These are phyloP conservation scores for Tuber brumale DNA, from an alignment of 495 filamentous ascomycete genomes.

Conservation along the genomic window DNA sequence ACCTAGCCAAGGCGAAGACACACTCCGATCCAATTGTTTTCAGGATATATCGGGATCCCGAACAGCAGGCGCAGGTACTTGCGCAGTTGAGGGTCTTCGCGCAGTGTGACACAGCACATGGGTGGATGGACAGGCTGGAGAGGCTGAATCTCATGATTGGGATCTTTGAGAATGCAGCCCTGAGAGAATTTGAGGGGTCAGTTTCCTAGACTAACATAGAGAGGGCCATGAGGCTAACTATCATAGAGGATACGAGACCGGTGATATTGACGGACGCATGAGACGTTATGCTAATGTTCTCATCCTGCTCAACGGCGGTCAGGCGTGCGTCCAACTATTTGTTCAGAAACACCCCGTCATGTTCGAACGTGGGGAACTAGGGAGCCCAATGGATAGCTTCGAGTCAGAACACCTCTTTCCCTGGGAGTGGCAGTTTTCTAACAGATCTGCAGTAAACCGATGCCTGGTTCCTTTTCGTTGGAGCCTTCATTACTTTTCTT, in stretches of 20 bases:
- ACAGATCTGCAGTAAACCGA: constrained; percentile 26
- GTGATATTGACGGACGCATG: constrained; percentile 84
- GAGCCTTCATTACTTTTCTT: constrained; percentile 79
- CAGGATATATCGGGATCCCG: constrained; percentile 74
- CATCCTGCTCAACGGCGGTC: constrained; percentile 71
- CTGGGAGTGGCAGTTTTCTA: constrained; percentile 7
- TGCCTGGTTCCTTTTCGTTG: constrained; percentile 57
- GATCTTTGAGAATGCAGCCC: constrained; percentile 84
- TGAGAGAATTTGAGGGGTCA: constrained; percentile 77
- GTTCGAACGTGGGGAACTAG: constrained; percentile 61
- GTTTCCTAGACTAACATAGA: constrained; percentile 6
- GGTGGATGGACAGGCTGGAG: constrained; percentile 62
- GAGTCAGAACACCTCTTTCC: constrained; percentile 47
- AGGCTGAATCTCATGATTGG: constrained; percentile 65
- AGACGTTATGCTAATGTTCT: constrained; percentile 80
- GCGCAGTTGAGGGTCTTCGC: constrained; percentile 71
- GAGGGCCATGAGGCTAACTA: constrained; percentile 18
- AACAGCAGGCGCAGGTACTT: constrained; percentile 81
- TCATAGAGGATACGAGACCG: constrained; percentile 64
- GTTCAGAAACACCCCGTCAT: constrained; percentile 82
- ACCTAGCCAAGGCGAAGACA: constrained; percentile 63
- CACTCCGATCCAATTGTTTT: constrained; percentile 81
- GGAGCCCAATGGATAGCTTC: constrained; percentile 75
- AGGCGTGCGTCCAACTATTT: constrained; percentile 71
- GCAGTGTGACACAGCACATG: constrained; percentile 68